These are phyloP conservation scores for Phytophthora aleatoria DNA, from an alignment of 352 stramenopile genomes.

Conservation along the genomic window DNA sequence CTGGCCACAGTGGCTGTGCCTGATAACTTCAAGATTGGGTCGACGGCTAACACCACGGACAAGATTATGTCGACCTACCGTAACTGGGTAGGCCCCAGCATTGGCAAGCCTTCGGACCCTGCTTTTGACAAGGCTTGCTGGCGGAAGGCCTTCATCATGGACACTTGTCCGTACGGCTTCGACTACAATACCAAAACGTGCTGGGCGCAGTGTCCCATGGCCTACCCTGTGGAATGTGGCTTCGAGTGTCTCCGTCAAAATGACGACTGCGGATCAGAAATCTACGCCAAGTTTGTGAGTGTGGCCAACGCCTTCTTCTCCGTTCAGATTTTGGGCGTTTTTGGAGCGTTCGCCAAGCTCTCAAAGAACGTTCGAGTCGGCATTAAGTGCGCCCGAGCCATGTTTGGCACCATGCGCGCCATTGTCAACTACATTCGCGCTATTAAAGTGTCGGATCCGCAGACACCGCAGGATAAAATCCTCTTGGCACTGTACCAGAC, in stretches of 20 bases:
- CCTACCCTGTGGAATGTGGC: slow-evolving; percentile 53
- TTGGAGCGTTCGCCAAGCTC: slow-evolving; percentile 28
- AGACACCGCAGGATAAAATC: slow-evolving; percentile 24
- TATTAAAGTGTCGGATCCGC: slow-evolving; percentile 28
- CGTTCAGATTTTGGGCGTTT: slow-evolving; percentile 34
- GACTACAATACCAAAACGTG: slow-evolving; percentile 45
- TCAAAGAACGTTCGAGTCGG: slow-evolving; percentile 21
- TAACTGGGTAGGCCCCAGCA: slow-evolving; percentile 39
- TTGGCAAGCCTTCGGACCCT: slow-evolving; percentile 24
- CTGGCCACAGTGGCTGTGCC: slow-evolving; percentile 15
- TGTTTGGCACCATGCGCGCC: slow-evolving; percentile 35
- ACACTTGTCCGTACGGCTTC: slow-evolving; percentile 33
- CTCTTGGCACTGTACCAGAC: slow-evolving; percentile 38
- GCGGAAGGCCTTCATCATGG: slow-evolving; percentile 35
- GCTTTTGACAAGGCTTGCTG: slow-evolving; percentile 35
- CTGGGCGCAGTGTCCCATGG: slow-evolving; percentile 54
- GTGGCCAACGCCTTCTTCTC: slow-evolving; percentile 41
- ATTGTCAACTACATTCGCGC: slow-evolving; percentile 40
- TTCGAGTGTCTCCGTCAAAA: slow-evolving; percentile 55
- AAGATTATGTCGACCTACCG: slow-evolving; percentile 29
- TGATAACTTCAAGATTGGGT: slow-evolving; percentile 17
- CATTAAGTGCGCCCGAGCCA: slow-evolving; percentile 31
- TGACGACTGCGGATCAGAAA: slow-evolving; percentile 32
- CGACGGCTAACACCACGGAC: slow-evolving; percentile 25
- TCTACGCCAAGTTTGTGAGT: slow-evolving; percentile 43